A percentile compares a stretch with the other conserved stretches of the same genome.
phyloP scores from a whole-genome alignment of 225 moss, liverwort and hornwort genomes.

The Bryum argenteum region DNA sequence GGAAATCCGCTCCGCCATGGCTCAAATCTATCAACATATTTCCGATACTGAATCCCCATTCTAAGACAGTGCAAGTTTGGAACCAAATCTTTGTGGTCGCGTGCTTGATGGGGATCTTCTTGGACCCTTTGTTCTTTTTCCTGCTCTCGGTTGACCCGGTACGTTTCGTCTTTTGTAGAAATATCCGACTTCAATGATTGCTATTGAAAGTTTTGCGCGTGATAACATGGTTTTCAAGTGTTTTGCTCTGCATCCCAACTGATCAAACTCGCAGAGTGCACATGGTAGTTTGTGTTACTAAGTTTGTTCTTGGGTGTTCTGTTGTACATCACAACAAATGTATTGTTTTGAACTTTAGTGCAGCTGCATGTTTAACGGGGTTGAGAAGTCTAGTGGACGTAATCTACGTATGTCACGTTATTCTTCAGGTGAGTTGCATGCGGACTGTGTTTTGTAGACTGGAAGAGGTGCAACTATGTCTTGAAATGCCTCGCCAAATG shows the following conservation, averaged over 20 bases:
- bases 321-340: slow-evolving; percentile 30
- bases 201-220: background rate
- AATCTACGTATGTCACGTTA: slow-evolving; percentile 43
- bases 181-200: background rate
- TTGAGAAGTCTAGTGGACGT: slow-evolving; percentile 44
- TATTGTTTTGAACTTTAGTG: slow-evolving; percentile 29
- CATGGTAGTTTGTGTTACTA: slow-evolving; percentile 5
- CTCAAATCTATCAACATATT: slow-evolving; percentile 42
- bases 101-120: slow-evolving; percentile 68
- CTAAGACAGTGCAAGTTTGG: slow-evolving; percentile 68
- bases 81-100: slow-evolving; percentile 84
- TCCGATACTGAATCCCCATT: slow-evolving; percentile 70
- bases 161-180: slow-evolving; percentile 18
- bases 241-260: background rate
- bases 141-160: slow-evolving; percentile 61
- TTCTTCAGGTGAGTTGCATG: slow-evolving; percentile 46
- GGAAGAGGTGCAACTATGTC: background rate
- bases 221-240: background rate
- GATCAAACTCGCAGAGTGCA: slow-evolving; percentile 2
- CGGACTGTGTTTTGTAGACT: background rate
- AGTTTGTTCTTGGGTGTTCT: slow-evolving; percentile 24
- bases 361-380: slow-evolving; percentile 36
- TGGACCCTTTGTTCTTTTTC: slow-evolving; percentile 84
- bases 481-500: background rate
- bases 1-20: slow-evolving; percentile 33